Percentiles rank a stretch among this genome's conserved stretches.
Evolutionary conservation across 1,139 yeast species (phyloP).

Genomic region (Cylindricascospora bacillispora): DNA sequence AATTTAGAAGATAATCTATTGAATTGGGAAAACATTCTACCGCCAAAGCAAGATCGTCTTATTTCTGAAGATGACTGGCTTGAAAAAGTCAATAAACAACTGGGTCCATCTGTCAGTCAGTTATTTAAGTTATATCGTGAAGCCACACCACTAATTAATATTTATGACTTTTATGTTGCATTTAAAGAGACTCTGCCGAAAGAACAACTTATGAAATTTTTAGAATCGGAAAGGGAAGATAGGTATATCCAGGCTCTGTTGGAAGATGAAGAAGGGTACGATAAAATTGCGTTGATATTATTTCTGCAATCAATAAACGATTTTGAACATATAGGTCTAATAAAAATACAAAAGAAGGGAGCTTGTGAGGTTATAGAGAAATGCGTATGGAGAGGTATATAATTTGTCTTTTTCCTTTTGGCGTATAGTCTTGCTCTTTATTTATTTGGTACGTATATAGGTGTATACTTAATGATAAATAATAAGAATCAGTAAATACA

Average conservation of each 20-base stretch:
- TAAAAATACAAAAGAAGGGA: slow-evolving; percentile 35
- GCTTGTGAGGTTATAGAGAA: slow-evolving; percentile 45
- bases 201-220: slow-evolving; percentile 27
- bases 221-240: slow-evolving; percentile 22
- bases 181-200: slow-evolving; percentile 46
- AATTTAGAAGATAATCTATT: slow-evolving; percentile 24
- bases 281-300: slow-evolving; percentile 37
- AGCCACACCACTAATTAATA: slow-evolving; percentile 61
- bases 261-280: slow-evolving; percentile 32
- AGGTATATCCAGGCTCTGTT: slow-evolving; percentile 16
- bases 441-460: too few species aligned
- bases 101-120: slow-evolving; percentile 43
- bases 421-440: too few species aligned
- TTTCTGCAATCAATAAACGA: slow-evolving; percentile 49
- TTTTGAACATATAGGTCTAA: slow-evolving; percentile 39
- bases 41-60: slow-evolving; percentile 3
- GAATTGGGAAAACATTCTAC: slow-evolving; percentile 18
- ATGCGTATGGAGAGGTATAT: slow-evolving; percentile 46
- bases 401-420: too few species aligned
- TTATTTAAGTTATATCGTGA: slow-evolving; percentile 66
- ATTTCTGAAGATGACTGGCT: slow-evolving; percentile 5
- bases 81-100: slow-evolving; percentile 13
- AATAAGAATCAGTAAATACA: too few species aligned
- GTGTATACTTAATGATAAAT: too few species aligned
- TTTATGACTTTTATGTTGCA: slow-evolving; percentile 65